Evolutionary conservation across 768 basidiomycete genomes (phyloP).

Genomic region (Lyophyllum semitale): DNA sequence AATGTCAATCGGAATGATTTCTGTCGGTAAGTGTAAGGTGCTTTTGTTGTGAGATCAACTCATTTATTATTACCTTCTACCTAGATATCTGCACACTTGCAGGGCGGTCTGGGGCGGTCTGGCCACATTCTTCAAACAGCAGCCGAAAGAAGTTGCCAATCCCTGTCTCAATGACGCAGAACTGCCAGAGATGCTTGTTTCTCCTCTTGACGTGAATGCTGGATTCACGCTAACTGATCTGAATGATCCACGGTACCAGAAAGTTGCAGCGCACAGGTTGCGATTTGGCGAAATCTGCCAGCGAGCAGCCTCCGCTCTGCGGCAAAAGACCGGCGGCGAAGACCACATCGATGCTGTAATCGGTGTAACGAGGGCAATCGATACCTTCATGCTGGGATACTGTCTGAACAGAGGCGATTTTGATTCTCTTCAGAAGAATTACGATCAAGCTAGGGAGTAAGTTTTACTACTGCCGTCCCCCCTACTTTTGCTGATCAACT

Average conservation of each 20-base stretch:
- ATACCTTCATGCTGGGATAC: conserved; percentile 74
- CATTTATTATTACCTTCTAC: neutral
- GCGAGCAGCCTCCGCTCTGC: conserved; percentile 64
- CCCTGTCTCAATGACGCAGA: conserved; percentile 68
- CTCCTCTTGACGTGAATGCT: conserved; percentile 66
- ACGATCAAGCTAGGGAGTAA: conserved; percentile 62
- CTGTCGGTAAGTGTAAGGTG: conserved; percentile 59
- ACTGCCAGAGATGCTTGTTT: conserved; percentile 67
- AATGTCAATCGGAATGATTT: conserved; percentile 74
- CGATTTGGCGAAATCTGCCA: conserved; percentile 72
- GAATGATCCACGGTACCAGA: conserved; percentile 73
- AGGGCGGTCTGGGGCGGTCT: conserved; percentile 80
- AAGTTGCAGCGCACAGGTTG: conserved; percentile 53
- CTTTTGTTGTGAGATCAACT: neutral
- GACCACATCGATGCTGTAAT: conserved; percentile 89
- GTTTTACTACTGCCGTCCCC: conserved; percentile 19
- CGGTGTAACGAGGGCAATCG: conserved; percentile 69
- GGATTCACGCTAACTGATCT: conserved; percentile 77
- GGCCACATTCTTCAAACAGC: conserved; percentile 65
- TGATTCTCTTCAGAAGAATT: conserved; percentile 67
- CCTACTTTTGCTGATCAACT: neutral
- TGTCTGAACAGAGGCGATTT: conserved; percentile 61
- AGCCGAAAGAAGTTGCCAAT: conserved; percentile 56
- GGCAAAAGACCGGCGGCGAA: conserved; percentile 63
- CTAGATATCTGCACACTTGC: conserved; percentile 66